These are phyloP conservation scores for Ephemerocybe angulata DNA, from an alignment of 768 basidiomycete genomes.

Conservation along the genomic window DNA sequence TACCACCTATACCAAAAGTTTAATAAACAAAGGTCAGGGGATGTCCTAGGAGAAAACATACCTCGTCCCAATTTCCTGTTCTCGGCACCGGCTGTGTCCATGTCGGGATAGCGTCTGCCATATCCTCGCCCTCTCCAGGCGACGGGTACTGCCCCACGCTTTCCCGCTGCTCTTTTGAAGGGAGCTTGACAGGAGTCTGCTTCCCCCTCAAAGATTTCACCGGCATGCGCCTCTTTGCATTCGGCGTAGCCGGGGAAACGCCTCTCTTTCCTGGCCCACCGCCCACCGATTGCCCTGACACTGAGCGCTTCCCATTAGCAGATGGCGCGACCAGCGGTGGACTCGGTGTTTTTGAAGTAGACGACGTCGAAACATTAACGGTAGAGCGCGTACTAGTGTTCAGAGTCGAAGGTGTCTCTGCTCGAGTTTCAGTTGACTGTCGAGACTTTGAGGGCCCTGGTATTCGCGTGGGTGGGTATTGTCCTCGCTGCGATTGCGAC, in stretches of 20 bases:
- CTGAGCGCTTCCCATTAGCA: constrained; percentile 15
- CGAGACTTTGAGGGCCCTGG: constrained; percentile 41
- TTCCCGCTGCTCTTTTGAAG: constrained; percentile 37
- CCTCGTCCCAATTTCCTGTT: constrained; percentile 84
- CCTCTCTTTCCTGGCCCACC: constrained; percentile 27
- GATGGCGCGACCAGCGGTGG: constrained; percentile 28
- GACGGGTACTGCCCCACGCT: constrained; percentile 71
- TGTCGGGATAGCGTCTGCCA: constrained; percentile 74
- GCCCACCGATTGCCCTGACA: constrained; percentile 28
- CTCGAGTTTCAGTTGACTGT: constrained; percentile 46
- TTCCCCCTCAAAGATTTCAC: constrained; percentile 15
- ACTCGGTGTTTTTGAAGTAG: constrained; percentile 24
- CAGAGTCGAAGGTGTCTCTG: constrained; percentile 38
- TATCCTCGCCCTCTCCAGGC: constrained; percentile 45
- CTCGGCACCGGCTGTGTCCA: constrained; percentile 73
- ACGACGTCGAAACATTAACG: constrained; percentile 18
- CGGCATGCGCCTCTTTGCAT: constrained; percentile 14
- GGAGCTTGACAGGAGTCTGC: constrained; percentile 38
- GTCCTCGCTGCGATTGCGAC: constrained; percentile 30
- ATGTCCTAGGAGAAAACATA: constrained; percentile 26
- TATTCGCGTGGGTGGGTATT: constrained; percentile 35
- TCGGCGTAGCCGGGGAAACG: constrained; percentile 26
- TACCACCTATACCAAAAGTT: constrained; percentile 52
- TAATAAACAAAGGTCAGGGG: constrained; percentile 3
- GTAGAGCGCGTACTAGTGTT: constrained; percentile 4